Base-by-base conservation (phyloP, 495 filamentous ascomycete species). In the Talaromyces borbonicus region DNA sequence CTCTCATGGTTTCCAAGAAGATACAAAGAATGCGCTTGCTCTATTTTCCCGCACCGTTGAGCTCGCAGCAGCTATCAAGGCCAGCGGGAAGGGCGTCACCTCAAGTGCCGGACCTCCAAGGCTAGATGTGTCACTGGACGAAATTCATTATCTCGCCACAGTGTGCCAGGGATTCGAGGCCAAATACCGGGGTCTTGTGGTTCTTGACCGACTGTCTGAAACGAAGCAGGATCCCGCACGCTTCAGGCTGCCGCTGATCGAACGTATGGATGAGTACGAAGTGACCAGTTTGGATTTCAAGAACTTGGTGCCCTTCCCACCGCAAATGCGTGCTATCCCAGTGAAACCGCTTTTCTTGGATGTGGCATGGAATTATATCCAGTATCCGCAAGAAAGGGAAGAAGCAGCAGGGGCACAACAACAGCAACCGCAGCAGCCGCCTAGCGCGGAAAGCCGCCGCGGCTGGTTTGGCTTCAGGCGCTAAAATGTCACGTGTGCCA, bases 281-380 rank as follows among this genome's bases (percentile, higher is more conserved):
- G 57, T 69, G 5, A 73, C 74, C 7, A 71, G 72, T 18, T 69
- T 86, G 1, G 79, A 94, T 56, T 73, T 95, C 31, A 66, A 68
- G 11, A 85, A 92, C 47, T 72, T 99, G 24, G 92, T 95, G 14
- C 74, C 76, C 0, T 96, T 88, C 58, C 93, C 92, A 4, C 90
- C 92, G 0, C 78, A 77, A 52, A 66, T 95, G 44, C 77, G 85
- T 46, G 77, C 85, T 0, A 77, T 96, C 29, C 89, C 92, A 0
- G 88, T 96, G 12, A 99, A 99, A 63, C 93, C 92, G 12, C 62
- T 99, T 12, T 97, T 96, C 72, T 75, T 97, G 36, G 92, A 99
- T 59, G 85, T 95, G 9, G 92, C 92, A 12, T 97, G 87, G 84
- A 99, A 97, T 60, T 99, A 95, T 59, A 87, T 99, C 49, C 81